Percentiles rank a stretch among this genome's conserved stretches.
These are phyloP conservation scores for Thelephora aurantiotincta DNA, from an alignment of 768 basidiomycete species.

Conservation along the genomic window DNA sequence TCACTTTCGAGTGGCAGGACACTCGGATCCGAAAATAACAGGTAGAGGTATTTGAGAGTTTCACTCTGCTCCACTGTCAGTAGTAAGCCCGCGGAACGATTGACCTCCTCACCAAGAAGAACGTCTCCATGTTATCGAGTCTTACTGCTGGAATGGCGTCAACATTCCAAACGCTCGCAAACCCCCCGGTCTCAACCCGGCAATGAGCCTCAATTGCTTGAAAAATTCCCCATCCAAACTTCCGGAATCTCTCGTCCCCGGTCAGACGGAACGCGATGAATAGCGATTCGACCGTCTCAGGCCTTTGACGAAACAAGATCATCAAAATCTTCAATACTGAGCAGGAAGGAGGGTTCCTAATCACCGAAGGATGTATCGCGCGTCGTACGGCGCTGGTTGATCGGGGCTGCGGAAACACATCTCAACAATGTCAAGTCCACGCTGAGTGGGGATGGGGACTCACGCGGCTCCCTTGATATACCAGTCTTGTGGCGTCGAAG, in stretches of 20 bases:
- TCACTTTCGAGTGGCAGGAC: constrained; percentile 63
- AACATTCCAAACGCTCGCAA: constrained; percentile 73
- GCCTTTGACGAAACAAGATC: constrained; percentile 26
- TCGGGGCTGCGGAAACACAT: constrained; percentile 9
- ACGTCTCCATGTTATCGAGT: constrained; percentile 94
- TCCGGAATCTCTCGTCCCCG: constrained; percentile 67
- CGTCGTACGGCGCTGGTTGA: constrained; percentile 44
- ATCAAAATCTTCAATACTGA: neutral
- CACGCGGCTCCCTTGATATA: constrained; percentile 74
- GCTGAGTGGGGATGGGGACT: constrained; percentile 17
- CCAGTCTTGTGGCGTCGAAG: constrained; percentile 54
- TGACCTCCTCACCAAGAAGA: constrained; percentile 53
- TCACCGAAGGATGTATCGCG: constrained; percentile 82
- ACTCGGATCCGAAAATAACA: constrained; percentile 65
- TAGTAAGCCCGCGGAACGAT: neutral
- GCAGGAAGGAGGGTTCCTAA: constrained; percentile 8
- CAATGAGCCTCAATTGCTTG: constrained; percentile 79
- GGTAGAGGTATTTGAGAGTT: constrained; percentile 82
- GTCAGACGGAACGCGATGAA: constrained; percentile 88
- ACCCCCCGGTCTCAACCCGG: constrained; percentile 65
- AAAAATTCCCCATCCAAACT: constrained; percentile 83
- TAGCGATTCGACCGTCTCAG: constrained; percentile 89
- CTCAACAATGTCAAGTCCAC: constrained; percentile 3
- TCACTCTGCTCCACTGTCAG: constrained; percentile 45
- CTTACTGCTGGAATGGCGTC: constrained; percentile 53